A percentile compares a stretch with the other conserved stretches of the same genome.
These are phyloP conservation scores for Diddensiella santjacobensis DNA, from an alignment of 805 yeast genomes.

Conservation along the genomic window DNA sequence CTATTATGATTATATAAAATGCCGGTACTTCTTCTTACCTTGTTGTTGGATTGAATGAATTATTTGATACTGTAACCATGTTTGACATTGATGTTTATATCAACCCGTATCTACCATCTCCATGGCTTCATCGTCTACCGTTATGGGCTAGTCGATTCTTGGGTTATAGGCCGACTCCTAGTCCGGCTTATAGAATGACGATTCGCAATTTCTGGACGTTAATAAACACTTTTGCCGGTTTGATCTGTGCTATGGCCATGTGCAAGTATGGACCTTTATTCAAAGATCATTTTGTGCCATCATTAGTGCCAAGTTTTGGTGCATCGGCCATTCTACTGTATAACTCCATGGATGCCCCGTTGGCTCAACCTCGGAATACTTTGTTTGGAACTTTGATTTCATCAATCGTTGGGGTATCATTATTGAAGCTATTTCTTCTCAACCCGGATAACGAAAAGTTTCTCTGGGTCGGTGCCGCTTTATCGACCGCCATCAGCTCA, in stretches of 20 bases:
- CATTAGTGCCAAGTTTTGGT: slow-evolving; percentile 40
- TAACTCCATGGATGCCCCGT: slow-evolving; percentile 52
- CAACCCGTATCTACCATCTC: slow-evolving; percentile 18
- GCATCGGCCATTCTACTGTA: slow-evolving; percentile 60
- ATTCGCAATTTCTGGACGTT: slow-evolving; percentile 15
- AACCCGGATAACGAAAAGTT: slow-evolving; percentile 41
- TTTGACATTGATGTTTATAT: slow-evolving; percentile 19
- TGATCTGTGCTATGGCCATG: slow-evolving; percentile 26
- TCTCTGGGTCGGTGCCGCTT: slow-evolving; percentile 56
- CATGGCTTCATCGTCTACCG: slow-evolving; percentile 22
- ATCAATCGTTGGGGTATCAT: slow-evolving; percentile 50
- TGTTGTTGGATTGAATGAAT: too few relatives aligned
- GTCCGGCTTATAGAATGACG: slow-evolving; percentile 10
- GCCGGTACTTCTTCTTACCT: too few relatives aligned
- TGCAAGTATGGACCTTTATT: slow-evolving; percentile 26
- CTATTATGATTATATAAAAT: too few relatives aligned
- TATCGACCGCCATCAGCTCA: slow-evolving; percentile 52
- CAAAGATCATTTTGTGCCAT: slow-evolving; percentile 23
- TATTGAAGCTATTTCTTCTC: slow-evolving; percentile 51
- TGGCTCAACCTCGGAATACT: slow-evolving; percentile 63
- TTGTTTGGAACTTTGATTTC: slow-evolving; percentile 54
- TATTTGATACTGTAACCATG: too few relatives aligned
- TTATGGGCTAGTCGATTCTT: slow-evolving; percentile 19
- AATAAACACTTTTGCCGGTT: slow-evolving; percentile 29
- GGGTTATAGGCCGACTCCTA: slow-evolving; percentile 21